A percentile compares a stretch with the other conserved stretches of the same genome.
Conservation (phyloP, 2,329 filamentous ascomycete genomes). For the Bisporella sp. region DNA sequence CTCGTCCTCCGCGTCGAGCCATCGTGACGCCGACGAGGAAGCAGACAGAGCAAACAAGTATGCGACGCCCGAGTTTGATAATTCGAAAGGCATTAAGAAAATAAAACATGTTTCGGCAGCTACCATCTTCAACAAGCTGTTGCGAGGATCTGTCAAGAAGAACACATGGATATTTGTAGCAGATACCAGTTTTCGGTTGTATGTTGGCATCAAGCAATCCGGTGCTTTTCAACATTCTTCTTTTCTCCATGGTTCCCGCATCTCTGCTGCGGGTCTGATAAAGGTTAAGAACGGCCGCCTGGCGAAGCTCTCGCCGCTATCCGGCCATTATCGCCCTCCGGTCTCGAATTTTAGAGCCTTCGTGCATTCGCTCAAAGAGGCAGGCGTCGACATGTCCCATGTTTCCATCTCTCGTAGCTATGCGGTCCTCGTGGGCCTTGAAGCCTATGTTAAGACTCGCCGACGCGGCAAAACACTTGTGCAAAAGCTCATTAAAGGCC, state of each 20-base stretch:
- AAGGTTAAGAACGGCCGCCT: constrained; percentile 77
- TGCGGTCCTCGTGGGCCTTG: constrained; percentile 73
- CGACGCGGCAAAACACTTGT: constrained; percentile 48
- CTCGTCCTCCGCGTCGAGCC: constrained; percentile 20
- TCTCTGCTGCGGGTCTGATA: constrained; percentile 76
- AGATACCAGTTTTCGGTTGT: constrained; percentile 77
- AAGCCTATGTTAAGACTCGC: constrained; percentile 68
- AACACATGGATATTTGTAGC: constrained; percentile 94
- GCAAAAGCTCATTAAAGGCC: constrained; percentile 42
- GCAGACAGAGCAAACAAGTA: constrained; percentile 58
- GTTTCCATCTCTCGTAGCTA: constrained; percentile 78
- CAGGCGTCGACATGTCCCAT: constrained; percentile 70
- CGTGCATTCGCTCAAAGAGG: constrained; percentile 62
- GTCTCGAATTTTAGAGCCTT: constrained; percentile 74
- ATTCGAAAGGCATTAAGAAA: constrained; percentile 53
- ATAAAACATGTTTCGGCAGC: constrained; percentile 62
- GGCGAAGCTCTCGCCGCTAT: constrained; percentile 62
- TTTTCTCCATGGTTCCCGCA: constrained; percentile 76
- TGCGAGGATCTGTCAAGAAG: constrained; percentile 72
- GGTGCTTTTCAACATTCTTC: constrained; percentile 89
- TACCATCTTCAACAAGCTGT: constrained; percentile 69
- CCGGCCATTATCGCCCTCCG: constrained; percentile 81
- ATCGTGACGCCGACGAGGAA: constrained; percentile 33
- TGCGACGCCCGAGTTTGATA: constrained; percentile 54
- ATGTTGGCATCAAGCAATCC: constrained; percentile 83